Evolutionary conservation across 2,329 filamentous ascomycete genomes (phyloP), one percentile per base, ranked within the genome.

Genomic region (Colletotrichum lini): DNA sequence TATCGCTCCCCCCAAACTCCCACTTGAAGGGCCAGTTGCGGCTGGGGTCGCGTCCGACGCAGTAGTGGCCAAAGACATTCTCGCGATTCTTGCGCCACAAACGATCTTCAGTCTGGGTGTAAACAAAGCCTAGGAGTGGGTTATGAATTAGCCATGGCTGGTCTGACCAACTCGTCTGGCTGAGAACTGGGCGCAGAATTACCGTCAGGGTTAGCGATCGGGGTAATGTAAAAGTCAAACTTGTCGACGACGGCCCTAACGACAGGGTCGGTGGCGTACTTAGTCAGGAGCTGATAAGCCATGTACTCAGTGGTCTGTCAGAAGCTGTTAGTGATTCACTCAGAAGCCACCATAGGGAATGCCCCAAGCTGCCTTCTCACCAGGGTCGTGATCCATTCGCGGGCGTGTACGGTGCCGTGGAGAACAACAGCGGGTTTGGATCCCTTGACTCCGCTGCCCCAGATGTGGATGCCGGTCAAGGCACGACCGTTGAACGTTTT

Each of bases 391-490:
- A 89, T 88, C 87, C 87, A 89, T 78, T 89, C 86, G 44, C 87
- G 80, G 10, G 86, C 85, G 75, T 89, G 87, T 1, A 87, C 84
- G 54, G 84, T 88, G 23, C 84, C 83, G 70, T 89, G 87, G 72
- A 84, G 84, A 23, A 88, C 79, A 54, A 89, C 78, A 21, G 86
- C 88, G 1, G 87, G 87, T 72, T 86, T 87, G 26, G 75, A 78
- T 38, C 85, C 84, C 60, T 81, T 82, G 1, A 83, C 83, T 2
- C 76, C 76, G 58, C 75, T 80, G 3, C 88, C 88, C 79, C 83
- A 90, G 70, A 90, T 81, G 72, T 90, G 88, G 47, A 90, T 80
- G 1, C 91, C 93, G 10, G 88, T 87, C 65, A 96, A 94, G 68
- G 79, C 72, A 45, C 85, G 82, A 2, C 84, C 85, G 65, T 87